These are phyloP conservation scores for Ophiosphaerella narmari DNA, from an alignment of 2,329 filamentous ascomycete genomes.

Conservation along the genomic window DNA sequence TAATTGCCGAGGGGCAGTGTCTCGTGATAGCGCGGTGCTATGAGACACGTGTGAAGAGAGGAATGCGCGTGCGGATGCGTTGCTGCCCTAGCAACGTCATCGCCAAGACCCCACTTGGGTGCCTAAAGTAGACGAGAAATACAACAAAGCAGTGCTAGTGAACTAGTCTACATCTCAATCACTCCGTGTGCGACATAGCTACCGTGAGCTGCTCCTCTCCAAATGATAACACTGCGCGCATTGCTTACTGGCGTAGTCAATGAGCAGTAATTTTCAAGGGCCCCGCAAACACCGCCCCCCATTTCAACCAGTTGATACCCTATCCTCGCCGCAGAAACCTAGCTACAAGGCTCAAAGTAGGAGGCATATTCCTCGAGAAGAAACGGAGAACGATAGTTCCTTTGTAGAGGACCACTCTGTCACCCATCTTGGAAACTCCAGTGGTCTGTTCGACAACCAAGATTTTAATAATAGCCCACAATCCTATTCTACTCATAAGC, in stretches of 20 bases:
- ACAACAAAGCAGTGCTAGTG: neutral
- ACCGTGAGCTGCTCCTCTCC: too few relatives aligned
- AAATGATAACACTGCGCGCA: too few relatives aligned
- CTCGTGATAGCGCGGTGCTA: conserved; percentile 16
- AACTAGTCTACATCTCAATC: too few relatives aligned
- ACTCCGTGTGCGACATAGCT: too few relatives aligned
- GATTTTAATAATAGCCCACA: neutral
- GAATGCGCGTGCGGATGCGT: neutral
- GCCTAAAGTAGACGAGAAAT: neutral
- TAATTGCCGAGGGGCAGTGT: neutral
- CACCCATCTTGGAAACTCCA: conserved; percentile 35
- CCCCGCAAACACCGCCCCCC: conserved; percentile 37
- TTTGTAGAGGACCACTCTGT: conserved; percentile 1
- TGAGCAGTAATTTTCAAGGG: conserved; percentile 32
- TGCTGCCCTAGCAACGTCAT: conserved; percentile 3
- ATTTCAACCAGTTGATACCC: conserved; percentile 40
- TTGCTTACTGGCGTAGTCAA: conserved; percentile 6
- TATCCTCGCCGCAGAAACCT: conserved; percentile 41
- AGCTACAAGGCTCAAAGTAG: conserved; percentile 17
- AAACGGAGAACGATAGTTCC: conserved; percentile 1
- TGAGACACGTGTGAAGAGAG: conserved; percentile 5
- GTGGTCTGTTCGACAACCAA: conserved; percentile 42
- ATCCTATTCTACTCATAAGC: conserved; percentile 3
- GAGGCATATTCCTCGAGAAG: conserved; percentile 6
- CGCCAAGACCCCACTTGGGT: neutral